Base-by-base conservation (phyloP, 1,284 basidiomycete species). In the Ustilago cynodontis region DNA sequence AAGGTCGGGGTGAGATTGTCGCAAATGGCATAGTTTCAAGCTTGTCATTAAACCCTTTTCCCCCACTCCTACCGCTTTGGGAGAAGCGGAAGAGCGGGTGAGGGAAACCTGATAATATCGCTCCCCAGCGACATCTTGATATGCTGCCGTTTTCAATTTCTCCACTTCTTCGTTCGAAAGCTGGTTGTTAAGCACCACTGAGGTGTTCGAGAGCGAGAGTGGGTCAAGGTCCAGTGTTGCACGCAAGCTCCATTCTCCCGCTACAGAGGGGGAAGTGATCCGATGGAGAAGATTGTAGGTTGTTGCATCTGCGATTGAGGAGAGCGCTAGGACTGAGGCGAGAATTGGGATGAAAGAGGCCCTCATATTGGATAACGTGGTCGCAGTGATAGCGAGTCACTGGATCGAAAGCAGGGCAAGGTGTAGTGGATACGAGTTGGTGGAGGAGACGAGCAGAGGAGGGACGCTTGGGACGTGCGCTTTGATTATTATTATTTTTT, bases 231-330 rank as follows among this genome's bases (percentile, higher is more conserved):
- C 51, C 13, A 73, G 22, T 18, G 51, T 61, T 10, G 43, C 66
- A 0, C 72, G 59, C 2, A 58, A 4, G 1, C 55, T 56, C 72
- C 72, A 75, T 1, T 59, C 58, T 1, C 6, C 31, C 31, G 6
- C 31, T 11, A 33, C 5, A 33, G 29, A 20, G 60, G 59, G 62
- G 1, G 66, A 26, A 1, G 51, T 33, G 22, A 75, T 49, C 3
- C 72, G 51, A 28, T 75, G 72, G 2, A 71, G 43, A 9, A 75
- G 39, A 20, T 49, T 70, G 58, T 75, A 71, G 11, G 39, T 58
- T n/a, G 37, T 18, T 2, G 53, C 50, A 13, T 24, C 13, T 3
- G 47, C 26, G 16, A 41, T 26, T 49, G 26, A 26, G 2, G 47
- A 3, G 14, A 49, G 24, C 4, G 22, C 2, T 8, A 24, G 16